Base-by-base conservation (phyloP, 1,284 basidiomycete species). In the Cronartium ribicola region DNA sequence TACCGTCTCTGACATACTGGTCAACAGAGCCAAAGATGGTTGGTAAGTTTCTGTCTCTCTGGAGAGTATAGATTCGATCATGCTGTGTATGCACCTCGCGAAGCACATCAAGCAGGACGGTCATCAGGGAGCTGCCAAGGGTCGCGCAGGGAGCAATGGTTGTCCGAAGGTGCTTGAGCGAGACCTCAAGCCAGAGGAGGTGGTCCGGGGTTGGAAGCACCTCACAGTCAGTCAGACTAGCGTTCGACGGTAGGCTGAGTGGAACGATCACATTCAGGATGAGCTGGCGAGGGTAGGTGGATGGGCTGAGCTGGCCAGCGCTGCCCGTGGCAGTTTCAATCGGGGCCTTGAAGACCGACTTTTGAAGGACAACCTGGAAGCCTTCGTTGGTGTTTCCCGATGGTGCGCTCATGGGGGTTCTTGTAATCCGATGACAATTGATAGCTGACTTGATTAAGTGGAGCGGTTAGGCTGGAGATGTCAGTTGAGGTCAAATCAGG, bases 161-260 rank as follows among this genome's bases (percentile, higher is more conserved):
- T 20, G 29, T 29, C 5, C 51, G 51, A 5, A 29, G 20, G 13
- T 57, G 51, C 29, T 57, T 57, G 51, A 57, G 7, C 29, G 8
- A 29, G 14, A 57, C 51, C 51, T 29, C 51, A 22, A 57, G 51
- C 14, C n/a, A 29, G 11, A 57, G 20, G 7, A 57, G 20, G 13
- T 57, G 51, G n/a, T 57, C 51, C 5, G 51, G 51, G 20, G 51
- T 29, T 20, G 51, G 51, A 57, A 57, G 51, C 20, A 57, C 51
- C 51, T 57, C 51, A 29, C 51, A 57, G 20, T 6, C 51, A 20
- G 20, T 17, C 29, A 57, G 20, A 10, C 20, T n/a, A 20, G 29
- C 51, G n/a, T 57, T 57, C 20, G 29, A 29, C 29, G 51, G 51
- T 57, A 57, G 29, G 29, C 20, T 57, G 29, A 29, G 20, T 29